phyloP scores from a whole-genome alignment of 2,329 filamentous ascomycete species.

The Rutstroemia sydowiana region DNA sequence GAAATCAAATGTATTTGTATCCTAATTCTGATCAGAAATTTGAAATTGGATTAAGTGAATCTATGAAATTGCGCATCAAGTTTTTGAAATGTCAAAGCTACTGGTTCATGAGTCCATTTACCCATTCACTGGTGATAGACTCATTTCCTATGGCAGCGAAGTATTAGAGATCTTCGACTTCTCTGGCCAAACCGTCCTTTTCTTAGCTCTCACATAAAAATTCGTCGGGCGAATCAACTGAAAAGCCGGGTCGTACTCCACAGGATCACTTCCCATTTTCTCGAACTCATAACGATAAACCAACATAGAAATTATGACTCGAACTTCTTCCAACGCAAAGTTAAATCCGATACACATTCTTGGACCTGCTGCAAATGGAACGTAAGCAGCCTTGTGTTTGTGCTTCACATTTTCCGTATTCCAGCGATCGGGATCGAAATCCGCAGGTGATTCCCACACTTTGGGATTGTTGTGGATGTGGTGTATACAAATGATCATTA shows the following conservation, averaged over 20 bases:
- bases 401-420: conserved; percentile 15
- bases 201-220: conserved; percentile 27
- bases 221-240: conserved; percentile 35
- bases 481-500: conserved; percentile 20
- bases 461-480: conserved; percentile 21
- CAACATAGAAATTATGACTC: conserved; percentile 33
- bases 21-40: too few species aligned
- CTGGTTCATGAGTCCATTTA: too few species aligned
- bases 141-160: too few species aligned
- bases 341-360: conserved; percentile 36
- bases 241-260: conserved; percentile 36
- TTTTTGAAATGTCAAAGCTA: too few species aligned
- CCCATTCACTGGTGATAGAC: too few species aligned
- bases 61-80: too few species aligned
- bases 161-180: conserved; percentile 3
- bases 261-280: conserved; percentile 27
- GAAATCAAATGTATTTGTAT: too few species aligned
- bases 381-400: conserved; percentile 24
- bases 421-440: conserved; percentile 21
- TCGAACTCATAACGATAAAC: conserved; percentile 33
- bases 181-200: conserved; percentile 17
- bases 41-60: too few species aligned
- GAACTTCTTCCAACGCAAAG: conserved; percentile 34
- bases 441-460: conserved; percentile 15
- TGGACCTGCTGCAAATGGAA: conserved; percentile 33